Percentiles rank a stretch among this genome's conserved stretches.
Evolutionary conservation across 1,284 basidiomycete species (phyloP).

Genomic region (Trichosporon ovoides): DNA sequence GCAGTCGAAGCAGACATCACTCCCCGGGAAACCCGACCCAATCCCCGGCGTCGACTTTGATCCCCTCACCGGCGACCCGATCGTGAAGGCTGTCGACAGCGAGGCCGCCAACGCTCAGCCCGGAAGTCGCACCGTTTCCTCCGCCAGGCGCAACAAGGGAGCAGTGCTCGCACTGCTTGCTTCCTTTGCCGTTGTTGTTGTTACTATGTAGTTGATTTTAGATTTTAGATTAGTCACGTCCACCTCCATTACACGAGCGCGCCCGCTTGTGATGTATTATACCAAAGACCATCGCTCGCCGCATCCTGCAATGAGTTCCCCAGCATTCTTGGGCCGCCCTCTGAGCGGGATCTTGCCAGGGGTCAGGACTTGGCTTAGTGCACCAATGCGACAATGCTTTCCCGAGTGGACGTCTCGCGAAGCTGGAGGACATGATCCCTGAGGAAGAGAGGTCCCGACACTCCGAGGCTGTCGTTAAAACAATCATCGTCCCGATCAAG

Average conservation of each 20-base stretch:
- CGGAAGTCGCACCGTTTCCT: neutral
- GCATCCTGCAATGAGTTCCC: too few species aligned
- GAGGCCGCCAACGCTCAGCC: neutral
- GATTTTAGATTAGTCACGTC: neutral
- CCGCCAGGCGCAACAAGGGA: neutral
- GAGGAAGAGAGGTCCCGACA: too few species aligned
- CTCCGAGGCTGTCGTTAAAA: too few species aligned
- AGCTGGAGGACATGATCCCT: too few species aligned
- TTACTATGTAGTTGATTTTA: constrained; percentile 4
- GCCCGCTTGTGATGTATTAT: neutral
- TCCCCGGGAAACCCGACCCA: neutral
- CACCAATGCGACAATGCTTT: too few species aligned
- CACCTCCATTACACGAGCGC: neutral
- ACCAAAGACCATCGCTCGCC: neutral
- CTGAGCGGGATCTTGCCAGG: too few species aligned
- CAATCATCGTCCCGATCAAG: too few species aligned
- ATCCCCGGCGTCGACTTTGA: neutral
- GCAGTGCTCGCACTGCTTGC: neutral
- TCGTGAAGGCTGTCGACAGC: neutral
- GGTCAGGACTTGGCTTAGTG: too few species aligned
- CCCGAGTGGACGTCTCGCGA: too few species aligned
- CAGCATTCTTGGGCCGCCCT: too few species aligned
- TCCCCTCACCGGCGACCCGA: neutral
- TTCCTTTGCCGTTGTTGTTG: neutral
- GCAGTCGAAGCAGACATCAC: neutral